Base-by-base conservation (phyloP, 495 filamentous ascomycete genomes). In the Hyphodiscus hymeniophilus region DNA sequence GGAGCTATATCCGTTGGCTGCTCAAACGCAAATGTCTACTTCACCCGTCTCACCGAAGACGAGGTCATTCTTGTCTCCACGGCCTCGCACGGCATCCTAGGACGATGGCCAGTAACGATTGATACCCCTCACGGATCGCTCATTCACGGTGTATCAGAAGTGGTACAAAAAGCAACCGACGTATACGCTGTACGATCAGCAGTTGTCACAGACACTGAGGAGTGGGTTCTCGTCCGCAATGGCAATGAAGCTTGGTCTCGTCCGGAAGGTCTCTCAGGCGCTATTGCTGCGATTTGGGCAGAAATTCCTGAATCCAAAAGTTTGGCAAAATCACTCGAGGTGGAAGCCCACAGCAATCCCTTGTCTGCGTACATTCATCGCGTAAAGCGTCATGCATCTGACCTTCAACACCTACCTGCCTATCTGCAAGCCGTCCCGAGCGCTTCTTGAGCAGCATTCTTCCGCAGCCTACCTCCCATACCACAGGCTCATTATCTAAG, bases 201-300 rank as follows among this genome's bases (percentile, higher is more conserved):
- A 16, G 65, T 86, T 17, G 66, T 81, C 16, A 78, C 84, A 11
- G 73, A 73, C 18, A 62, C 64, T 1, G 89, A 94, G 17, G 84
- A 95, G 45, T 95, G 88, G 84, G 70, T 82, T 22, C 71, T 95
- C 34, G 72, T 95, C 31, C 80, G 83, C 40, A 94, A 95, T 57
- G 87, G 91, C 21, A 84, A 84, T 22, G 47, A 74, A 7, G 76
- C 76, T 18, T 99, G 92, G 92, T 75, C 76, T 28, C 82, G 91
- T 24, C 75, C 77, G 23, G 92, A 99, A 69, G 84, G 80, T 7
- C 67, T 99, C 50, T 77, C 84, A 7, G 81, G 83, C 41, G 79
- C 78, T 13, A 69, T 86, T 28, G 83, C 85, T 42, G 89, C 89
- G 32, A 74, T 73, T 10, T 96, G 86, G 74, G 87, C 81, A 3